Percentiles rank a stretch among this genome's conserved stretches.
Evolutionary conservation across 768 basidiomycete genomes (phyloP).

Genomic region (Lentinula detonsa): DNA sequence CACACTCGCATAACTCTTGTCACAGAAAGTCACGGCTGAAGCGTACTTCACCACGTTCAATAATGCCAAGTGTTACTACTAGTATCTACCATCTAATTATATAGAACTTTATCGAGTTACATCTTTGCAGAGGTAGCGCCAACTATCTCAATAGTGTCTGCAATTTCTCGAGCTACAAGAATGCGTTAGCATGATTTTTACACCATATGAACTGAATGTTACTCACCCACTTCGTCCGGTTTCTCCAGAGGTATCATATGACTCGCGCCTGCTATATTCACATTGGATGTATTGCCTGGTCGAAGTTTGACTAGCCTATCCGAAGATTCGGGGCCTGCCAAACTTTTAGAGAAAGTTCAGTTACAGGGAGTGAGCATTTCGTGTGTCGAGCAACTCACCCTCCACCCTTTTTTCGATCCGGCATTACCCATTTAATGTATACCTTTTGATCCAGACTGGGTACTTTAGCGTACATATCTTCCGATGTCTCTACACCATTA

Average conservation of each 20-base stretch:
- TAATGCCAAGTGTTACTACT: too few relatives aligned
- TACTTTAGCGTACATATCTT: conserved; percentile 34
- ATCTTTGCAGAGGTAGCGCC: not conserved
- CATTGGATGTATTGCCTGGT: conserved; percentile 33
- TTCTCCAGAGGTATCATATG: conserved; percentile 44
- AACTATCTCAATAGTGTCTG: not conserved
- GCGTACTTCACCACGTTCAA: too few relatives aligned
- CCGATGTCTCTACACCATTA: conserved; percentile 31
- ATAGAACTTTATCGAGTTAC: not conserved
- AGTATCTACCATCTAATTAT: not conserved
- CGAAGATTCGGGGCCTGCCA: conserved; percentile 20
- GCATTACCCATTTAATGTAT: conserved; percentile 50
- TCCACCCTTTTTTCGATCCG: conserved; percentile 23
- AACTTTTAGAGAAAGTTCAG: not conserved
- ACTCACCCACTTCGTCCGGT: conserved; percentile 24
- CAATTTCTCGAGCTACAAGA: not conserved
- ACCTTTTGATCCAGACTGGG: conserved; percentile 42
- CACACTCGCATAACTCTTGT: too few relatives aligned
- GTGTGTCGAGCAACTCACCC: not conserved
- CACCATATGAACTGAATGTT: not conserved
- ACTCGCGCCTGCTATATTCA: conserved; percentile 29
- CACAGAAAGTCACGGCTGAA: too few relatives aligned
- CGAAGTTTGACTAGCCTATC: conserved; percentile 36
- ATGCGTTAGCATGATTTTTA: not conserved
- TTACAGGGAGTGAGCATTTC: conserved; percentile 12